A percentile compares a stretch with the other conserved stretches of the same genome.
Conservation (phyloP, 176 grass and related monocot species). For the Carex kokanica region DNA sequence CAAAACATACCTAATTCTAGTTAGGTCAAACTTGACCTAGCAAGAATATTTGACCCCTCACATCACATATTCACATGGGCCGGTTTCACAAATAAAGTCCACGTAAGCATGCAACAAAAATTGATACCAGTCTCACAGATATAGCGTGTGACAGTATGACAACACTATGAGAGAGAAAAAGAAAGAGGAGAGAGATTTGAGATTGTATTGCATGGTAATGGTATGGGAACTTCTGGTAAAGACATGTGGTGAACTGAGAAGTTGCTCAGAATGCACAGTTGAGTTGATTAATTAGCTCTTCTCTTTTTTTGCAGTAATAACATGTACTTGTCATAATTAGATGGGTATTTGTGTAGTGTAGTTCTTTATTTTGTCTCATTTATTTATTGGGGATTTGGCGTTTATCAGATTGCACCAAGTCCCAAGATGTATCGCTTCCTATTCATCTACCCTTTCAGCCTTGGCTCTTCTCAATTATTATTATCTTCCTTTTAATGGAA, state of each 20-base stretch:
- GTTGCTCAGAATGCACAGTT: slow-evolving; percentile 4
- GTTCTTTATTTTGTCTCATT: background rate
- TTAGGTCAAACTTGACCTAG: slow-evolving; percentile 6
- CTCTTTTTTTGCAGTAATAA: background rate
- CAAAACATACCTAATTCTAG: background rate
- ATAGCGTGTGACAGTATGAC: background rate
- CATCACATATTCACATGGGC: background rate
- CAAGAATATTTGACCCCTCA: background rate
- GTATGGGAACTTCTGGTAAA: slow-evolving; percentile 12
- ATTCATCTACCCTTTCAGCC: background rate
- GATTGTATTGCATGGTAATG: background rate
- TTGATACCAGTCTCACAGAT: background rate
- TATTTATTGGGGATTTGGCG: background rate
- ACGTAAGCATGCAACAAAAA: background rate
- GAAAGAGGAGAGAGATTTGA: background rate
- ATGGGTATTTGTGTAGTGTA: background rate
- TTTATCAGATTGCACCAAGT: slow-evolving; percentile 12
- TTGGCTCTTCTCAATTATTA: background rate
- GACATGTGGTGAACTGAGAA: slow-evolving; percentile 12
- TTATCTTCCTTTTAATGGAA: background rate
- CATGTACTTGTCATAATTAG: background rate
- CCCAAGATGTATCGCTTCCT: slow-evolving; percentile 14
- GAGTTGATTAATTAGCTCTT: background rate
- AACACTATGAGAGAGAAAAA: background rate
- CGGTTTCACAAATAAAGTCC: background rate